Conservation (phyloP, 2,329 filamentous ascomycete species). For the Lizonia empirigonia region DNA sequence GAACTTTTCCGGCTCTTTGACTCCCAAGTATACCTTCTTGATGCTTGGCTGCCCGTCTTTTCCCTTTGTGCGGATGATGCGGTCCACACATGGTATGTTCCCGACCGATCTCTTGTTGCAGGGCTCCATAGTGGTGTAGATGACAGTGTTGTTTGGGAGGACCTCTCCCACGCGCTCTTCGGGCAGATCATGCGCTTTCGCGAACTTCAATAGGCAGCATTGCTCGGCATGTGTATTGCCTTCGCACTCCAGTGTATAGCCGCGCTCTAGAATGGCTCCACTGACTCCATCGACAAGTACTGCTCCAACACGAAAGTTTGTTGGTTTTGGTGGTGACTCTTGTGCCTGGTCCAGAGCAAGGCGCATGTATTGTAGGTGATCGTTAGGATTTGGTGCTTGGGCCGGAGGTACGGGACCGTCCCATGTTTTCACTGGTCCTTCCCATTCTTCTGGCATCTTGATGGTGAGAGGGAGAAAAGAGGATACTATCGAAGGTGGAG, state of each 20-base stretch:
- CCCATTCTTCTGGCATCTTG: constrained; percentile 30
- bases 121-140: constrained; percentile 95
- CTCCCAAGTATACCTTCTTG: constrained; percentile 81
- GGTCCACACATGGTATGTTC: constrained; percentile 76
- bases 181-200: constrained; percentile 41
- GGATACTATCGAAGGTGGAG: not conserved
- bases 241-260: constrained; percentile 86
- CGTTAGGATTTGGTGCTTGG: constrained; percentile 29
- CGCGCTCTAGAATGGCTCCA: constrained; percentile 71
- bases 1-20: constrained; percentile 88
- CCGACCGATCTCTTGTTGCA: constrained; percentile 76
- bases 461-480: constrained; percentile 6
- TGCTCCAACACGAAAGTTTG: constrained; percentile 95
- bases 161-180: constrained; percentile 62
- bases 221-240: constrained; percentile 98
- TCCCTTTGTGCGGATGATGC: constrained; percentile 65
- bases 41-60: constrained; percentile 63
- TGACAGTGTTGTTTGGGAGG: constrained; percentile 61
- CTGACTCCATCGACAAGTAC: constrained; percentile 69
- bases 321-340: constrained; percentile 81
- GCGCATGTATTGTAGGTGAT: constrained; percentile 62
- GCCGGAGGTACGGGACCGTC: constrained; percentile 27
- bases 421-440: constrained; percentile 29
- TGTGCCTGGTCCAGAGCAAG: constrained; percentile 76
- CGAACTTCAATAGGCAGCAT: constrained; percentile 80